A percentile compares a stretch with the other conserved stretches of the same genome.
Evolutionary conservation across 495 filamentous ascomycete genomes (phyloP).

Genomic region (Ramalina intermedia): DNA sequence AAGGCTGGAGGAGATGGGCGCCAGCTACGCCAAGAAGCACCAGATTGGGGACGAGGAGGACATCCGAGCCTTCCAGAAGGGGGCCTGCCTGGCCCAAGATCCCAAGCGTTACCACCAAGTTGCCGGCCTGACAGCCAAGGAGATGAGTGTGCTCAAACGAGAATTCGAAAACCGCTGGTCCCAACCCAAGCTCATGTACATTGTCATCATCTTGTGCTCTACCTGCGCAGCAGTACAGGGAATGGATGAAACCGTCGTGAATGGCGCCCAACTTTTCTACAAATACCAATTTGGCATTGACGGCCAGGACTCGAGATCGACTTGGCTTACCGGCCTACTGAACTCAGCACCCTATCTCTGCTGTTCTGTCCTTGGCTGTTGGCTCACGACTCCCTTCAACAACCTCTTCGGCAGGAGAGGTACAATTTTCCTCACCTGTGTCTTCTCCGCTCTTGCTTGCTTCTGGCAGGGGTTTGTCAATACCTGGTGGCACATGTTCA

Average conservation of each 20-base stretch:
- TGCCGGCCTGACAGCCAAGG: conserved; percentile 38
- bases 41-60: conserved; percentile 46
- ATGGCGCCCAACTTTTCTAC: conserved; percentile 67
- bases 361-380: conserved; percentile 66
- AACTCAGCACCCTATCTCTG: conserved; percentile 60
- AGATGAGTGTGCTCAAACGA: conserved; percentile 40
- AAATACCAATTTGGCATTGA: conserved; percentile 44
- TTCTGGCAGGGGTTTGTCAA: conserved; percentile 66
- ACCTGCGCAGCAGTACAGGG: conserved; percentile 52
- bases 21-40: conserved; percentile 48
- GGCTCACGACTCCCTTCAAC: conserved; percentile 73
- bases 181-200: conserved; percentile 55
- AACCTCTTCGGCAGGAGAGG: conserved; percentile 65
- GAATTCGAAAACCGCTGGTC: conserved; percentile 60
- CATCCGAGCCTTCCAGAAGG: conserved; percentile 54
- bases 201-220: conserved; percentile 51
- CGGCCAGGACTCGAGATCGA: conserved; percentile 19
- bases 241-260: conserved; percentile 70
- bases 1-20: conserved; percentile 47
- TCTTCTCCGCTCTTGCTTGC: conserved; percentile 50
- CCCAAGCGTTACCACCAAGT: conserved; percentile 39
- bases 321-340: conserved; percentile 48
- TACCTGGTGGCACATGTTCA: conserved; percentile 61
- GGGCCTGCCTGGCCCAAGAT: conserved; percentile 54
- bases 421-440: conserved; percentile 67